Evolutionary conservation across 2,329 filamentous ascomycete genomes (phyloP).

Genomic region (Shiraia sp.): DNA sequence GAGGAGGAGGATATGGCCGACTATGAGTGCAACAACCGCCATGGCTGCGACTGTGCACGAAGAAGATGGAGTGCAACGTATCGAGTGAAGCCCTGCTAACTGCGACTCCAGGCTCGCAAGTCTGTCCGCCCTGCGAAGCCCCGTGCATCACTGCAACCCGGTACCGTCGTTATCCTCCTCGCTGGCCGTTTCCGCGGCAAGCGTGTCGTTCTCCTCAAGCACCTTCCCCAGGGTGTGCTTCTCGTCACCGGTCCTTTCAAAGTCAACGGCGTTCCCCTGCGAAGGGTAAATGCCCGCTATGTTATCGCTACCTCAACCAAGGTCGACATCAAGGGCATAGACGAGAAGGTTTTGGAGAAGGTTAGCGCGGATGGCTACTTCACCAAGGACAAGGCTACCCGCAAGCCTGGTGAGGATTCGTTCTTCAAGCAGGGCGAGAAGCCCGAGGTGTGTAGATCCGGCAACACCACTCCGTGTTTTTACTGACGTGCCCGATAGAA

Average conservation of each 20-base stretch:
- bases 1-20: conserved; percentile 12
- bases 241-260: conserved; percentile 99
- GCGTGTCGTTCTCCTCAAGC: conserved; percentile 98
- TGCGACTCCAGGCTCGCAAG: conserved; percentile 79
- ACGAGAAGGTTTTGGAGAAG: conserved; percentile 75
- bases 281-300: conserved; percentile 89
- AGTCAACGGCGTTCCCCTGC: conserved; percentile 98
- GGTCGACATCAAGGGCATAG: conserved; percentile 82
- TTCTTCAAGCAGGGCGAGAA: conserved; percentile 99
- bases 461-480: background rate
- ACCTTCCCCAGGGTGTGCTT: conserved; percentile 95
- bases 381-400: conserved; percentile 88
- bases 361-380: conserved; percentile 86
- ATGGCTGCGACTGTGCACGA: background rate
- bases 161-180: conserved; percentile 97
- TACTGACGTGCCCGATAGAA: conserved; percentile 63
- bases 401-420: conserved; percentile 96
- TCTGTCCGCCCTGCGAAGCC: conserved; percentile 83
- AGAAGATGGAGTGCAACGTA: background rate
- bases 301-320: conserved; percentile 88
- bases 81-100: conserved; percentile 31
- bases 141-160: conserved; percentile 87
- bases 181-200: conserved; percentile 99
- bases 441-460: conserved; percentile 72
- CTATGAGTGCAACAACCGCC: background rate